These are phyloP conservation scores for Xerocomus nothofagi DNA, from an alignment of 1,284 basidiomycete genomes.

Conservation along the genomic window DNA sequence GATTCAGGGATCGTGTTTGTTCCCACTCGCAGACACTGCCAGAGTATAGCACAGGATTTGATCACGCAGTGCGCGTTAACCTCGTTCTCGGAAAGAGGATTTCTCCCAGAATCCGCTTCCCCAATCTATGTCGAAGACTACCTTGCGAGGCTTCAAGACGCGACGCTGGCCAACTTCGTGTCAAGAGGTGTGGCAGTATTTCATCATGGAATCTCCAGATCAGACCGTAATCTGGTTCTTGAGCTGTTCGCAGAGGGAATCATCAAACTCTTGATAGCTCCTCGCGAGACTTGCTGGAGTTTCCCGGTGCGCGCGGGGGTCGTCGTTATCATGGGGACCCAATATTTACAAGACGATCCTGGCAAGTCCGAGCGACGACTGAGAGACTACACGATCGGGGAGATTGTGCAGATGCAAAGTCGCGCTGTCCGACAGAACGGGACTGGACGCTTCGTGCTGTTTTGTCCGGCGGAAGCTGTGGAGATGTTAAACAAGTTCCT, in stretches of 20 bases:
- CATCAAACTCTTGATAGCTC: slow-evolving; percentile 80
- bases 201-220: slow-evolving; percentile 68
- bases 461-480: slow-evolving; percentile 84
- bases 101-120: slow-evolving; percentile 57
- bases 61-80: slow-evolving; percentile 86
- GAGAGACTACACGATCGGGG: slow-evolving; percentile 77
- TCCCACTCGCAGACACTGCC: slow-evolving; percentile 82
- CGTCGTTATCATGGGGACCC: slow-evolving; percentile 92
- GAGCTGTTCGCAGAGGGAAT: slow-evolving; percentile 83
- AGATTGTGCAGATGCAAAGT: slow-evolving; percentile 91
- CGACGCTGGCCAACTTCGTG: slow-evolving; percentile 69
- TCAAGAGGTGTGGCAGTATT: slow-evolving; percentile 91
- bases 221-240: slow-evolving; percentile 78
- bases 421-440: slow-evolving; percentile 69
- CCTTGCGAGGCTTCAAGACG: slow-evolving; percentile 63
- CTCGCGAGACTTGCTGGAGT: slow-evolving; percentile 85
- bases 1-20: slow-evolving; percentile 84
- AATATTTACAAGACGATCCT: slow-evolving; percentile 67
- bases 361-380: slow-evolving; percentile 63
- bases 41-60: slow-evolving; percentile 78
- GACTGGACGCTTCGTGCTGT: slow-evolving; percentile 74
- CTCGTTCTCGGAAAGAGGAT: slow-evolving; percentile 69
- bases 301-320: slow-evolving; percentile 78
- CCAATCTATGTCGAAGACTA: slow-evolving; percentile 63
- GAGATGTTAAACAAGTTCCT: slow-evolving; percentile 82